Conservation (phyloP, 2,329 filamentous ascomycete species). For the Coniochaeta sp. region DNA sequence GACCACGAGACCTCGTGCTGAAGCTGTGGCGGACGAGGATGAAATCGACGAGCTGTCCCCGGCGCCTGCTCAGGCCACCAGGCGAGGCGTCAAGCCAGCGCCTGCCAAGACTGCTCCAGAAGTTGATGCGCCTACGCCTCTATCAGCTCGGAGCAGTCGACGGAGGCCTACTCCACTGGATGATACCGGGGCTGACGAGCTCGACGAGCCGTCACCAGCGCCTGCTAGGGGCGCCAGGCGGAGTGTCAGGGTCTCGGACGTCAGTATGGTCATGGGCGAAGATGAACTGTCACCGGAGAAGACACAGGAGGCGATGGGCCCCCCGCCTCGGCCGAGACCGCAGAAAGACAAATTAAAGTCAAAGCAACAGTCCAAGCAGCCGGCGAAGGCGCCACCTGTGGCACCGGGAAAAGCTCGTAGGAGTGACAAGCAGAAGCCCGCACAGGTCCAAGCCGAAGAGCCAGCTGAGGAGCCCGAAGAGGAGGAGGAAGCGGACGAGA, state of each 20-base stretch:
- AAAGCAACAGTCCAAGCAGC: background rate
- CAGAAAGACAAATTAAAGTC: constrained; percentile 10
- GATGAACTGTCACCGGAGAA: constrained; percentile 13
- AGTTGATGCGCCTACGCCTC: background rate
- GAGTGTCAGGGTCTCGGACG: background rate
- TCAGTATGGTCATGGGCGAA: background rate
- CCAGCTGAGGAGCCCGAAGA: constrained; percentile 13
- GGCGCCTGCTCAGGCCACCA: no score
- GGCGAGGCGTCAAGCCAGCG: no score
- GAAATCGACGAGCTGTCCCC: background rate
- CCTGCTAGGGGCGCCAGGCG: background rate
- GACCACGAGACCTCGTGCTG: no score
- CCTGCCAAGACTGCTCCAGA: no score
- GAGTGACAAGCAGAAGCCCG: background rate
- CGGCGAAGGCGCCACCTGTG: background rate
- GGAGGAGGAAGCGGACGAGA: constrained; percentile 33
- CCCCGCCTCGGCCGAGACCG: background rate
- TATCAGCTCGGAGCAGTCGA: background rate
- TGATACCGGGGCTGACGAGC: constrained; percentile 2
- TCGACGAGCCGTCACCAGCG: constrained; percentile 3
- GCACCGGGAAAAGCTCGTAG: background rate
- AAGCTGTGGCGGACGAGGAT: no score
- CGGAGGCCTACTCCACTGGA: background rate
- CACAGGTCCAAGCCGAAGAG: no score
- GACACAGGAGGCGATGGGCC: background rate